Conservation (phyloP, 2,329 filamentous ascomycete genomes). For the Pseudocercospora fijiensis region DNA sequence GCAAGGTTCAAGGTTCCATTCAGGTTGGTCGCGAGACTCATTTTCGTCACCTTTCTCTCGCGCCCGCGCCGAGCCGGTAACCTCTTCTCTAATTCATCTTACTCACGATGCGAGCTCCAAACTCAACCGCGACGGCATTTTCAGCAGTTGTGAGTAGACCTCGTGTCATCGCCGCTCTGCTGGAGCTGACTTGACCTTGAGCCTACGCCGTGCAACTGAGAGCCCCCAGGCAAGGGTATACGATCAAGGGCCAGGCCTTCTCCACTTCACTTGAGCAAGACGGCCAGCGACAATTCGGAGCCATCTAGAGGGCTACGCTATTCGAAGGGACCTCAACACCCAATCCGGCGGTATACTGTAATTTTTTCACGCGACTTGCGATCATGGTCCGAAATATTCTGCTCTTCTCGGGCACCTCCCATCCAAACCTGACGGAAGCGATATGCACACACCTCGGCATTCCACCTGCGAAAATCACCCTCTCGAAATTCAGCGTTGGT, state of each 20-base stretch:
- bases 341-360: neutral
- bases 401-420: slow-evolving; percentile 87
- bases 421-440: slow-evolving; percentile 79
- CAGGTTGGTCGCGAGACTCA: neutral
- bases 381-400: slow-evolving; percentile 92
- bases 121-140: neutral
- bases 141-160: slow-evolving; percentile 6
- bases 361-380: neutral
- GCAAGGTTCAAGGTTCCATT: too few relatives aligned
- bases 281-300: neutral
- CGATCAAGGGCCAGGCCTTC: neutral
- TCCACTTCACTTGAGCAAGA: slow-evolving; percentile 6
- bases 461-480: slow-evolving; percentile 76
- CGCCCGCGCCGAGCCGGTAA: slow-evolving; percentile 2
- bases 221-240: neutral
- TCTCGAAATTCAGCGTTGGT: slow-evolving; percentile 90
- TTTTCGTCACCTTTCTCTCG: slow-evolving; percentile 7
- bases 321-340: neutral
- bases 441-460: slow-evolving; percentile 89
- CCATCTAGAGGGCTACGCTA: neutral
- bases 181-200: slow-evolving; percentile 5
- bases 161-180: neutral
- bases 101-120: neutral
- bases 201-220: neutral
- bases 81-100: neutral